Evolutionary conservation across 768 basidiomycete species (phyloP).

Genomic region (Kwoniella europaea): DNA sequence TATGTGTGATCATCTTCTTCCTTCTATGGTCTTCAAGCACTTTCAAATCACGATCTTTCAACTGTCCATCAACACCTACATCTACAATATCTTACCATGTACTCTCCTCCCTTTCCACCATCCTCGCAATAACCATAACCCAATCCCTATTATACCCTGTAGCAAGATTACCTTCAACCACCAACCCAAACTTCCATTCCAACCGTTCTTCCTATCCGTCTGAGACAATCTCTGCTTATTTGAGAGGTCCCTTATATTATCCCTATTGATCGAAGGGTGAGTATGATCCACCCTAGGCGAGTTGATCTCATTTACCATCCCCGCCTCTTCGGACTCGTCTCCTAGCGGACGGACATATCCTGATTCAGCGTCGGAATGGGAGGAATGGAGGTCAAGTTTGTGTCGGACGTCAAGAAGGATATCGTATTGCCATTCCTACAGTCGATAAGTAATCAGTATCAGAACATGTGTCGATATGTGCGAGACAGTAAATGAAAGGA

Average conservation of each 20-base stretch:
- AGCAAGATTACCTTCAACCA: slow-evolving; percentile 18
- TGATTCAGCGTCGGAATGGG: background rate
- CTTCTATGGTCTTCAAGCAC: no score
- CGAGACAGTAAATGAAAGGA: background rate
- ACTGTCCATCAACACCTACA: background rate
- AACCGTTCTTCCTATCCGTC: background rate
- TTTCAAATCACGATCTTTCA: no score
- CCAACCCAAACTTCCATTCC: background rate
- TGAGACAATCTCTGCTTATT: slow-evolving; percentile 11
- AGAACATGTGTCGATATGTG: background rate
- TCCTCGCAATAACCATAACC: slow-evolving; percentile 6
- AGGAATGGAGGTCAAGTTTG: slow-evolving; percentile 21
- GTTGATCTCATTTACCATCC: background rate
- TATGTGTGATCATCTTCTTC: no score
- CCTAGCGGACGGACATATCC: background rate
- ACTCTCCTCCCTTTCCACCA: slow-evolving; percentile 27
- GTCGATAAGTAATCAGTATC: background rate
- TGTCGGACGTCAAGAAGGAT: slow-evolving; percentile 40
- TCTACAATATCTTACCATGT: slow-evolving; percentile 22
- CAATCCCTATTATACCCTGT: slow-evolving; percentile 17
- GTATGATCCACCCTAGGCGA: slow-evolving; percentile 22
- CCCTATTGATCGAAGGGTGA: slow-evolving; percentile 15
- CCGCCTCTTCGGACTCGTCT: background rate
- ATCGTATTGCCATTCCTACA: slow-evolving; percentile 43
- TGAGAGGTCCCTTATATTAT: slow-evolving; percentile 15